Base-by-base conservation (phyloP, 164 flowering plant genomes). In the Umbilicus rupestris region DNA sequence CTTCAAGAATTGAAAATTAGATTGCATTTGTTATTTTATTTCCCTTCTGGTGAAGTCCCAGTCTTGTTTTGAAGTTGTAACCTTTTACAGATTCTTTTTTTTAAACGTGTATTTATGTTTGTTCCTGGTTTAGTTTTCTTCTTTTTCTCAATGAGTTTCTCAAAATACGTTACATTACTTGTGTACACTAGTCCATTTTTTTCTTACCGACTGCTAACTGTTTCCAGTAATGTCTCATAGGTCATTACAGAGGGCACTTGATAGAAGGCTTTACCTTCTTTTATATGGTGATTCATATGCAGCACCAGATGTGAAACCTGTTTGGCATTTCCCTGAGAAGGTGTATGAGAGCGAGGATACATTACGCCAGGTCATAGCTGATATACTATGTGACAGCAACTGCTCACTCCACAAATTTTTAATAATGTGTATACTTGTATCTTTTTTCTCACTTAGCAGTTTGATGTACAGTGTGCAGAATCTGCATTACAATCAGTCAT, bases 281-380 rank as follows among this genome's bases (percentile, higher is more conserved):
- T 76, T 94, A 31, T 78, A 79, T 77, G 94, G 97, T 29, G 58
- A 66, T 28, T n/a, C 87, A 64, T 71, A 73, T 73, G 86, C 83
- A 17, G 73, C 86, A 74, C 76, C 90, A 35, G 71, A 67, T 64
- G 87, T 79, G 64, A 79, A 87, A 69, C 87, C 90, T 59, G 84
- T 83, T 7, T 94, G 99, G 97, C 97, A 94, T 80, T 92, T 94
- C 71, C 99, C 99, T 0, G 96, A 92, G 73, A 94, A 91, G 66
- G 80, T 84, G 17, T 87, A 87, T 70, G 92, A 82, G 60, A 73
- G 78, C 70, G 99, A 91, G 73, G 87, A 84, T 65, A 89, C 96
- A 59, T 72, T 91, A 74, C 91, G 94, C 39, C 83, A 84, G 90
- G 97, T 89, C 65, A 78, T 57, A 45, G 8, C 17, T 37, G 47